Base-by-base conservation (phyloP, 345 rosid species). In the Melastoma malabathricum region DNA sequence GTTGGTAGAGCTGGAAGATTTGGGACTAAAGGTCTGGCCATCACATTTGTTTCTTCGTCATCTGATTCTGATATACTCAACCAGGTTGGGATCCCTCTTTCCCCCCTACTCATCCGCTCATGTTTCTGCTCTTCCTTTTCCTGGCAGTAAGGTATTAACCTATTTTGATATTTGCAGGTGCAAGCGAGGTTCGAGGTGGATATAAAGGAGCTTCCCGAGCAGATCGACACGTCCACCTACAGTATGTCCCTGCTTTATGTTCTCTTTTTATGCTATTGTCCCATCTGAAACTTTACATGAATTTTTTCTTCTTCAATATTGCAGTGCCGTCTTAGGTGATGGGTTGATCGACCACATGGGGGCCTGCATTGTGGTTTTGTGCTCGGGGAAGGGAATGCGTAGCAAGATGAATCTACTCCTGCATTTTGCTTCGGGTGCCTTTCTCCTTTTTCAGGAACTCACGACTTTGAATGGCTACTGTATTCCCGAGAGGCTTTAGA, bases 1-100 rank as follows among this genome's bases (percentile, higher is more conserved):
- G 99, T 93, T 47, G 99, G 99, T 17, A 76, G 99, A 72, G 99
- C 97, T 64, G 97, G 99, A 47, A 79, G 99, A 64, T 93, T 93
- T 74, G 99, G 99, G 38, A 93, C 99, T 0, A 93, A 93, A 65
- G 97, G 99, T 39, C 95, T 93, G 38, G 97, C 97, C 13, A 93
- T 93, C 23, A 93, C 99, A 20, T 88, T 93, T 61, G 97, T 88
- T 18, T 81, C 97, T 23, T 93, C 95, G 51, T 77, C 92, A 52
- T 76, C 95, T 0, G 97, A 93, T 27, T 93, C 97, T 0, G 95
- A 75, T 51, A 88, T 85, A 54, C 90, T 93, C 19, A 93, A 93
- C 56, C 99, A 88, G 99, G 99, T 93, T 10, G 6, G 41, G 41
- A 34, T 25, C n/a, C n/a, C n/a, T n/a, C n/a, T n/a, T n/a, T 29